These are phyloP conservation scores for Zoysia japonica DNA, from an alignment of 176 grass and related monocot genomes.

Conservation along the genomic window DNA sequence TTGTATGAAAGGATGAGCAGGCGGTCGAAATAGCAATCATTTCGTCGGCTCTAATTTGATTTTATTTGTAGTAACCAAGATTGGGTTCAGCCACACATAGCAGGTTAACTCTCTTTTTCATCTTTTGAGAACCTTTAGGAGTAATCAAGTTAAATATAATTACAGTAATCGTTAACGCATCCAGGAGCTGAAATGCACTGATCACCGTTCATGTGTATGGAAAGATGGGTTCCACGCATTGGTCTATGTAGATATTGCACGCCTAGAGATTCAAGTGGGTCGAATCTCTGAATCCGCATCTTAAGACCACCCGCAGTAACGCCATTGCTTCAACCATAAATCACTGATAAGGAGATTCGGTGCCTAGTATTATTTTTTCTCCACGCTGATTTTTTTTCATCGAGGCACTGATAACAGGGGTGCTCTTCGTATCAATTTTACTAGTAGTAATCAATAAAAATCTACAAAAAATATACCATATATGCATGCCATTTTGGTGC, in stretches of 20 bases:
- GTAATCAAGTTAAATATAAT: slow-evolving; percentile 27
- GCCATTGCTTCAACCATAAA: too few species aligned
- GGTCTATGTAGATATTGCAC: slow-evolving; percentile 31
- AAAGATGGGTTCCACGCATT: slow-evolving; percentile 42
- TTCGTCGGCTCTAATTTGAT: background rate
- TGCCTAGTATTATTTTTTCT: too few species aligned
- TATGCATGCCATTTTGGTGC: background rate
- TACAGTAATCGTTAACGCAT: slow-evolving; percentile 24
- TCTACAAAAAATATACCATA: too few species aligned
- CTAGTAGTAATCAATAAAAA: too few species aligned
- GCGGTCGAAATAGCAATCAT: background rate
- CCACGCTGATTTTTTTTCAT: too few species aligned
- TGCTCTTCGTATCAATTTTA: too few species aligned
- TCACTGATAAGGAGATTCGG: too few species aligned
- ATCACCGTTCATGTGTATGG: slow-evolving; percentile 11
- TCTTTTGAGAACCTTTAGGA: slow-evolving; percentile 47
- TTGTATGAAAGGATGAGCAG: background rate
- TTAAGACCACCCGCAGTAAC: too few species aligned
- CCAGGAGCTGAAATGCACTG: background rate
- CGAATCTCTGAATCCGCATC: too few species aligned
- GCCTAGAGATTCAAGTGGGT: too few species aligned
- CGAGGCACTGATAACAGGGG: too few species aligned
- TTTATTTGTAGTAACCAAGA: slow-evolving; percentile 24
- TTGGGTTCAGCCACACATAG: background rate
- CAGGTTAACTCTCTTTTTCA: slow-evolving; percentile 1